These are phyloP conservation scores for Halenospora varia DNA, from an alignment of 495 filamentous ascomycete genomes.

Conservation along the genomic window DNA sequence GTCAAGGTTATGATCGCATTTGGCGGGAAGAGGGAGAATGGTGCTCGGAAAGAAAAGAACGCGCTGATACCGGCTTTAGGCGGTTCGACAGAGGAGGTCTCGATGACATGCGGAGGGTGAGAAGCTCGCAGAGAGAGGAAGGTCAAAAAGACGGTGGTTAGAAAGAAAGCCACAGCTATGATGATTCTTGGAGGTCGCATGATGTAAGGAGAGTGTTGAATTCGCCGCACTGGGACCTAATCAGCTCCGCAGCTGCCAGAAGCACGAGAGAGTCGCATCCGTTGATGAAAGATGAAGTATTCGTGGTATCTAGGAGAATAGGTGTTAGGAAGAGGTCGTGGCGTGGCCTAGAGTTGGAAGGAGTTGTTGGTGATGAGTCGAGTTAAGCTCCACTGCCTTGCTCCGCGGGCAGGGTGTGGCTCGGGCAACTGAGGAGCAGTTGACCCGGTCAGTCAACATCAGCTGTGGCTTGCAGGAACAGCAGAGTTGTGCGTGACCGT, in stretches of 20 bases:
- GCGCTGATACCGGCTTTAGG: conserved; percentile 10
- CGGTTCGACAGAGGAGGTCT: neutral
- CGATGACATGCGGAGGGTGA: conserved; percentile 9
- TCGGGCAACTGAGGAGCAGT: neutral
- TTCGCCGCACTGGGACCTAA: conserved; percentile 17
- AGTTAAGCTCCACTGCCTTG: neutral
- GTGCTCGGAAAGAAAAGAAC: conserved; percentile 43
- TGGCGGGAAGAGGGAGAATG: conserved; percentile 80
- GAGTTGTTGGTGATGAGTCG: neutral
- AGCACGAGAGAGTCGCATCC: conserved; percentile 17
- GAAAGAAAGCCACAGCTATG: conserved; percentile 23
- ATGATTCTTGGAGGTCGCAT: conserved; percentile 56
- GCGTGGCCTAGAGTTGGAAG: neutral
- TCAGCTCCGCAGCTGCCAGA: conserved; percentile 23
- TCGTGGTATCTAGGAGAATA: no score
- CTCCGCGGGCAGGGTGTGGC: neutral
- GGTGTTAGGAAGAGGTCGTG: neutral
- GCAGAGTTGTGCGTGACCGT: neutral
- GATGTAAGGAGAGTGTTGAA: conserved; percentile 18
- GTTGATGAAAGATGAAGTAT: neutral
- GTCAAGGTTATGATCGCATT: conserved; percentile 94
- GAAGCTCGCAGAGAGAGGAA: conserved; percentile 21
- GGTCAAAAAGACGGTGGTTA: conserved; percentile 22
- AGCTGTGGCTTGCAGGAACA: neutral
- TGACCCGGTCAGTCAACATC: neutral